Percentiles rank a stretch among this genome's conserved stretches.
Conservation (phyloP, 192 early-diverging fungal species). For the Umbelopsis sp. region DNA sequence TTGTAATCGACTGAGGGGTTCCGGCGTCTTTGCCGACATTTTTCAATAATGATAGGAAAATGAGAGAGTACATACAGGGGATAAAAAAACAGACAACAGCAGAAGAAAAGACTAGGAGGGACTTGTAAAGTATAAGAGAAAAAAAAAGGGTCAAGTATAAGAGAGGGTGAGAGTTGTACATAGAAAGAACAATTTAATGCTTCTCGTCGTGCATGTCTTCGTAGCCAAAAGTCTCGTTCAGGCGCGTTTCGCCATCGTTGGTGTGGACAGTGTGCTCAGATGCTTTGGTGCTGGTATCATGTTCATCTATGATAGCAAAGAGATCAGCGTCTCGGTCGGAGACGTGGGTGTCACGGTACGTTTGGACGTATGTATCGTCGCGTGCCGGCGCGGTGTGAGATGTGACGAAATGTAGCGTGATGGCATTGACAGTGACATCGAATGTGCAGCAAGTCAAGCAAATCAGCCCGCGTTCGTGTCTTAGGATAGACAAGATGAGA, state of each 20-base stretch:
- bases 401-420: conserved; percentile 2
- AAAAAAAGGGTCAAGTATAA: too few species aligned
- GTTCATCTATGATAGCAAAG: conserved; percentile 14
- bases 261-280: conserved; percentile 7
- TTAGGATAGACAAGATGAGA: conserved; percentile 41
- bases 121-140: too few species aligned
- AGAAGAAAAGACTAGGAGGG: neutral
- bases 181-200: neutral
- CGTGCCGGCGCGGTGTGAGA: neutral
- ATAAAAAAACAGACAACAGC: neutral
- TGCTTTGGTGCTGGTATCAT: neutral
- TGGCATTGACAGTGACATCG: conserved; percentile 48
- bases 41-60: too few species aligned
- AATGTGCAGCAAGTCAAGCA: conserved; percentile 57
- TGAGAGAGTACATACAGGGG: too few species aligned
- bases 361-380: neutral
- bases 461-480: conserved; percentile 50
- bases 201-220: neutral
- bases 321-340: conserved; percentile 12
- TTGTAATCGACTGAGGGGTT: too few species aligned
- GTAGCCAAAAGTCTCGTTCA: conserved; percentile 8
- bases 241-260: conserved; percentile 11
- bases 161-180: too few species aligned
- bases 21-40: too few species aligned
- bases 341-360: conserved; percentile 14